Evolutionary conservation across 1,284 basidiomycete species (phyloP), one percentile per base, ranked within the genome.

Genomic region (Trichosporon ovoides): DNA sequence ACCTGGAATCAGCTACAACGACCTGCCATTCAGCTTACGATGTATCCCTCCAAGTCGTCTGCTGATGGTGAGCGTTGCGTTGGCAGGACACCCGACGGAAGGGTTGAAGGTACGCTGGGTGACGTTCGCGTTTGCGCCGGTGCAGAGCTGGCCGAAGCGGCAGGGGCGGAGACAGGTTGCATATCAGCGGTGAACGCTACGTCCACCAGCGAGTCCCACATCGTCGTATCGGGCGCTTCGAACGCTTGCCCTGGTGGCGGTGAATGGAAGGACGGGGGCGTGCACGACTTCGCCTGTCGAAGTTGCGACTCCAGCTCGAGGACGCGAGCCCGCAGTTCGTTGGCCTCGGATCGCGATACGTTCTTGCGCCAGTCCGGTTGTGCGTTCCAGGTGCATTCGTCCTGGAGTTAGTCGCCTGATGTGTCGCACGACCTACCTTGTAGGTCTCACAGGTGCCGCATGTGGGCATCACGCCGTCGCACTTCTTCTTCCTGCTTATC

Each of bases 391-490:
- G 57, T 54, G 51, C 71, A 73, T 18, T 68, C 67, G 60, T 70
- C 68, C 69, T 70, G 37, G 20, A 14, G 55, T 43, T 24, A 55
- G 48, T 16, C 2, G 7, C 20, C 1, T 5, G 33, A 1, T 3
- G n/a, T 4, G 2, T 2, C 12, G 1, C 6, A n/a, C n/a, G n/a
- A n/a, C n/a, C 38, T 57, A 68, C 69, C 46, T 71, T 71, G 62
- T 70, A 71, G 2, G 69, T 61, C 33, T 53, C 58, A 52, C 73
- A 75, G 0, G 71, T 72, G 0, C 67, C 67, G 54, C 73, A 75
- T 1, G 63, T 59, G 1, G 72, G 73, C 24, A 60, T 59, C 0
- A 64, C 53, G 10, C 73, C 72, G 52, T 75, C 73, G 53, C 73
- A 75, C 57, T 72, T 73, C 56, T 67, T 65, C 52, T 68, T 62